A percentile compares a stretch with the other conserved stretches of the same genome.
Evolutionary conservation across 345 rosid species (phyloP).

Genomic region (Citrus glauca): DNA sequence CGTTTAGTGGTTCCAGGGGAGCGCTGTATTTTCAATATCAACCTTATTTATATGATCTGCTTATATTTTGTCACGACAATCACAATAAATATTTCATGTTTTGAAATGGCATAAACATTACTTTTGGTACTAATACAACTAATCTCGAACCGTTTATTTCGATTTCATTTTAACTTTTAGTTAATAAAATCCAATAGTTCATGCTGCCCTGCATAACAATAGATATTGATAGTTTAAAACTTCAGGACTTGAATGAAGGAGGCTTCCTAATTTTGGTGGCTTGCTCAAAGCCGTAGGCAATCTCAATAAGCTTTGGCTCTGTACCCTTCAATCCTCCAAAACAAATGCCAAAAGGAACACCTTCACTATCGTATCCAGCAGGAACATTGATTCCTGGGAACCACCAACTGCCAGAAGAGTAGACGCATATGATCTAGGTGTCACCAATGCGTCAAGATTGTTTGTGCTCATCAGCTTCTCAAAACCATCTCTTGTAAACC

Average conservation of each 20-base stretch:
- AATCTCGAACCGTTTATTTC: no score
- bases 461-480: constrained; percentile 25
- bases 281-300: constrained; percentile 39
- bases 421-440: neutral
- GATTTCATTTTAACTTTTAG: no score
- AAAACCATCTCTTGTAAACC: constrained; percentile 15
- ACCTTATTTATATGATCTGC: no score
- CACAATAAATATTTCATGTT: no score
- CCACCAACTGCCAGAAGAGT: constrained; percentile 29
- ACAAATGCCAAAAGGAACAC: constrained; percentile 34
- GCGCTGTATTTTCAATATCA: no score
- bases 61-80: no score
- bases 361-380: constrained; percentile 27
- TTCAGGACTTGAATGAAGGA: constrained; percentile 14
- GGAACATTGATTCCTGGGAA: constrained; percentile 43
- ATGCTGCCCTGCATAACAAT: no score
- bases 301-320: constrained; percentile 39
- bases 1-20: no score
- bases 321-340: constrained; percentile 38
- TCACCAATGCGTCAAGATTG: constrained; percentile 32
- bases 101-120: no score
- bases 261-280: constrained; percentile 26
- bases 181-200: no score
- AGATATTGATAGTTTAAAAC: neutral
- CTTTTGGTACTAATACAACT: no score